phyloP scores from a whole-genome alignment of 1,139 yeast genomes.

The Eremothecium cymbalariae region DNA sequence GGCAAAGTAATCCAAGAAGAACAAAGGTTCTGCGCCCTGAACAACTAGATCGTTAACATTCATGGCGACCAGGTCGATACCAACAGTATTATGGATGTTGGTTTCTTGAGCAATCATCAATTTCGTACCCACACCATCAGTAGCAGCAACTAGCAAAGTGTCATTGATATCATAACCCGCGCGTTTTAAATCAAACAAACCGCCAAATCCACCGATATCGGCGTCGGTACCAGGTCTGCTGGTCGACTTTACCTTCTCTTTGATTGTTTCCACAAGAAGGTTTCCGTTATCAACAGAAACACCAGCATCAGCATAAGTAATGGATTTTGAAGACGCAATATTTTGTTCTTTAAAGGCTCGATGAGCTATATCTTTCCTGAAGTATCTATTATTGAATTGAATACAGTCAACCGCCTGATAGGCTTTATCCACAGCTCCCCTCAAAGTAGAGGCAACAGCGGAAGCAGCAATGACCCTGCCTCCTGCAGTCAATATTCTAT shows the following conservation, averaged over 20 bases:
- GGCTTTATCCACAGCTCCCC: conserved; percentile 77
- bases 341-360: conserved; percentile 69
- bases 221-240: conserved; percentile 95
- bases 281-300: conserved; percentile 97
- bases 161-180: conserved; percentile 73
- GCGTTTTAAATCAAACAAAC: conserved; percentile 78
- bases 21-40: conserved; percentile 97
- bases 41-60: conserved; percentile 95
- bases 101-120: conserved; percentile 88
- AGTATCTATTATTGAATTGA: conserved; percentile 64
- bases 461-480: conserved; percentile 97
- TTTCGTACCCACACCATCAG: conserved; percentile 99
- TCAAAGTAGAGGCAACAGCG: conserved; percentile 67
- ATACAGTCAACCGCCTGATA: conserved; percentile 78
- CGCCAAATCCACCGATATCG: conserved; percentile 98
- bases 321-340: conserved; percentile 34
- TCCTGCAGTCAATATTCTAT: conserved; percentile 73
- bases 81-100: conserved; percentile 88
- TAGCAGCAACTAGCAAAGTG: conserved; percentile 88
- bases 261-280: conserved; percentile 79
- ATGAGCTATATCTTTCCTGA: conserved; percentile 91
- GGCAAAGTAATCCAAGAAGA: conserved; percentile 94
- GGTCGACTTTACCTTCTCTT: conserved; percentile 87
- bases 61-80: conserved; percentile 98
- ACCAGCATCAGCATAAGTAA: conserved; percentile 91